Evolutionary conservation across 139 green algal genomes (phyloP).

Genomic region (Dunaliella primolecta): DNA sequence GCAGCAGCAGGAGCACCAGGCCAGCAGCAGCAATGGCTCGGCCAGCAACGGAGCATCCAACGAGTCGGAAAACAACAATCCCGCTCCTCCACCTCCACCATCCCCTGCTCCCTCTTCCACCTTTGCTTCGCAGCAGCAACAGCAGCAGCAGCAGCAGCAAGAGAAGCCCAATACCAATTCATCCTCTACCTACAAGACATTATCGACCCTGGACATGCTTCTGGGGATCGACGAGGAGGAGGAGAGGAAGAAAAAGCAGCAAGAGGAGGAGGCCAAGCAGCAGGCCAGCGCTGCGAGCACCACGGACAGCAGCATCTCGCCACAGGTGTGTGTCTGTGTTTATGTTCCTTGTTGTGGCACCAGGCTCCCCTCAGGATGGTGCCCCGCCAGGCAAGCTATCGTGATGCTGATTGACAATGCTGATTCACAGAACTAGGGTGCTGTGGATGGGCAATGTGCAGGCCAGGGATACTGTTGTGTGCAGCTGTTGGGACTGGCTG

Average conservation of each 20-base stretch:
- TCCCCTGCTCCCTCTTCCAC: background rate
- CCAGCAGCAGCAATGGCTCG: background rate
- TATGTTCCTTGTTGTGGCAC: background rate
- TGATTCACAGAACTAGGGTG: too few relatives aligned
- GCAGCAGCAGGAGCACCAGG: background rate
- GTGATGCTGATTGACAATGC: slow-evolving; percentile 27
- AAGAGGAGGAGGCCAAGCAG: slow-evolving; percentile 3
- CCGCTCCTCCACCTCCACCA: background rate
- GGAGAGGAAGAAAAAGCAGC: slow-evolving; percentile 6
- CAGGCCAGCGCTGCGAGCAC: background rate
- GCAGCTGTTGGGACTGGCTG: too few relatives aligned
- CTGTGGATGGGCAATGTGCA: too few relatives aligned
- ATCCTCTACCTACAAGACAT: slow-evolving; percentile 52
- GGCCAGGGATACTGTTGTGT: too few relatives aligned
- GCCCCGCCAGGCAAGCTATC: background rate
- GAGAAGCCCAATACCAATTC: background rate
- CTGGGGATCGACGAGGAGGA: slow-evolving; percentile 72
- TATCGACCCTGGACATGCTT: slow-evolving; percentile 72
- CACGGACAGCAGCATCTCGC: background rate
- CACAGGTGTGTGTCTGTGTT: too few relatives aligned
- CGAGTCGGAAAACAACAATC: background rate
- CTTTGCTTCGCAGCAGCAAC: background rate
- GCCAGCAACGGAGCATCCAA: background rate
- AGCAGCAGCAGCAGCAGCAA: slow-evolving; percentile 2
- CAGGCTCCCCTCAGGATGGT: background rate